Percentiles rank a stretch among this genome's conserved stretches.
These are phyloP conservation scores for Pseudogymnoascus sp. DNA, from an alignment of 2,329 filamentous ascomycete species.

Conservation along the genomic window DNA sequence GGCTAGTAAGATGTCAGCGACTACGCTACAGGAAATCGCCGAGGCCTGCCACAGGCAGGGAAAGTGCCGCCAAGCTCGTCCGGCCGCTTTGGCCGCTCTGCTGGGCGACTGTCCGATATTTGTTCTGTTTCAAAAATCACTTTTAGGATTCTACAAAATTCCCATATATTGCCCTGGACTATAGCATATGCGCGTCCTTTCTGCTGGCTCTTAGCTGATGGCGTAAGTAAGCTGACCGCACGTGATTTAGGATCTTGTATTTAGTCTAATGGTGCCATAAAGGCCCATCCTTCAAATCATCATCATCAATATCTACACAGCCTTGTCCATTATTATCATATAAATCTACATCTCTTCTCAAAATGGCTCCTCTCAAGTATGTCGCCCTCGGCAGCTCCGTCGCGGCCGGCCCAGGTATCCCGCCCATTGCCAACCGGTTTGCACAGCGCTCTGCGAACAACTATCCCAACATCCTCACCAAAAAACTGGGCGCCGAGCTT, in stretches of 20 bases:
- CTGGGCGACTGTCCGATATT: background rate
- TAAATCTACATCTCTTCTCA: background rate
- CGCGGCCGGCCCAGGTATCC: slow-evolving; percentile 25
- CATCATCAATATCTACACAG: background rate
- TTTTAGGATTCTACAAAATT: background rate
- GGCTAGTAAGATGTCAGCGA: background rate
- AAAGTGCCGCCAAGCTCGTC: background rate
- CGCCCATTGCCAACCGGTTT: slow-evolving; percentile 25
- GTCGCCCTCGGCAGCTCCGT: background rate
- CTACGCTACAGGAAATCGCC: background rate
- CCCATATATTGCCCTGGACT: background rate
- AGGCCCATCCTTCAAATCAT: background rate
- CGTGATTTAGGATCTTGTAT: background rate
- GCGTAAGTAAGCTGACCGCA: background rate
- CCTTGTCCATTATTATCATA: background rate
- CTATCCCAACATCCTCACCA: slow-evolving; percentile 31
- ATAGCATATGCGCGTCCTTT: background rate
- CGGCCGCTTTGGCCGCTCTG: background rate
- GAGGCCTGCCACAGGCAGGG: background rate
- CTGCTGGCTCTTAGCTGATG: background rate
- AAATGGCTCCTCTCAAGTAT: slow-evolving; percentile 2
- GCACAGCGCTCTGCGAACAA: slow-evolving; percentile 32
- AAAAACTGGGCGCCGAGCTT: slow-evolving; percentile 19
- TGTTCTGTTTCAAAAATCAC: background rate
- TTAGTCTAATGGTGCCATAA: background rate